Percentiles rank a stretch among this genome's conserved stretches.
Evolutionary conservation across 768 basidiomycete genomes (phyloP).

Genomic region (Lentinula aciculospora): DNA sequence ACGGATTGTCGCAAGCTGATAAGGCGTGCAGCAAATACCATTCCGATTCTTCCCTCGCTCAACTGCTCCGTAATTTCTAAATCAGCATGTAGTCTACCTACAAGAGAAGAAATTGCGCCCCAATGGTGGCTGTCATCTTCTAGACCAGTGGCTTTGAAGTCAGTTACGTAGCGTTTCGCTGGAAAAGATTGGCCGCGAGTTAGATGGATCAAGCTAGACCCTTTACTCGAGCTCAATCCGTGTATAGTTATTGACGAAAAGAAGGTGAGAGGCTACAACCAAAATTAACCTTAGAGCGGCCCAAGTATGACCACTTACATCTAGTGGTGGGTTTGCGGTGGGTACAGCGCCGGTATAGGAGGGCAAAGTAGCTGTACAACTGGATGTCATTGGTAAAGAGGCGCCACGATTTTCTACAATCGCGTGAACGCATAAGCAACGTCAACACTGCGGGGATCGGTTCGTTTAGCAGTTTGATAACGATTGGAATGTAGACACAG

Average conservation of each 20-base stretch:
- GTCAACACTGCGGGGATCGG: too few species aligned
- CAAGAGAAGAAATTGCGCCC: not conserved
- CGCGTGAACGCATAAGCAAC: too few species aligned
- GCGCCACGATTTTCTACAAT: too few species aligned
- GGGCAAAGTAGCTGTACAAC: too few species aligned
- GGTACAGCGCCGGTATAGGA: too few species aligned
- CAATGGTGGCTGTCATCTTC: conserved; percentile 27
- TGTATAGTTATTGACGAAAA: not conserved
- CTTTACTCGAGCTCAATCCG: not conserved
- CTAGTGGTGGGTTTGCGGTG: too few species aligned
- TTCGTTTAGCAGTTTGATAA: too few species aligned
- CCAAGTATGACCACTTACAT: too few species aligned
- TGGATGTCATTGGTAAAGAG: too few species aligned
- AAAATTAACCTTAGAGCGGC: too few species aligned
- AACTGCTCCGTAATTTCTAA: not conserved
- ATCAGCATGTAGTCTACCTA: not conserved
- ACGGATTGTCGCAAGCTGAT: not conserved
- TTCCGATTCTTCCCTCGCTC: not conserved
- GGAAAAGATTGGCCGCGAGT: not conserved
- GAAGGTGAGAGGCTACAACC: too few species aligned
- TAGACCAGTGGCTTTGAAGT: not conserved
- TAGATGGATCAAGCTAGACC: not conserved
- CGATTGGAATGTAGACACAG: not conserved
- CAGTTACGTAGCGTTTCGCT: not conserved
- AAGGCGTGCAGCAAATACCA: not conserved